These are phyloP conservation scores for Thraustochytrium striatum DNA, from an alignment of 352 stramenopile species.

Conservation along the genomic window DNA sequence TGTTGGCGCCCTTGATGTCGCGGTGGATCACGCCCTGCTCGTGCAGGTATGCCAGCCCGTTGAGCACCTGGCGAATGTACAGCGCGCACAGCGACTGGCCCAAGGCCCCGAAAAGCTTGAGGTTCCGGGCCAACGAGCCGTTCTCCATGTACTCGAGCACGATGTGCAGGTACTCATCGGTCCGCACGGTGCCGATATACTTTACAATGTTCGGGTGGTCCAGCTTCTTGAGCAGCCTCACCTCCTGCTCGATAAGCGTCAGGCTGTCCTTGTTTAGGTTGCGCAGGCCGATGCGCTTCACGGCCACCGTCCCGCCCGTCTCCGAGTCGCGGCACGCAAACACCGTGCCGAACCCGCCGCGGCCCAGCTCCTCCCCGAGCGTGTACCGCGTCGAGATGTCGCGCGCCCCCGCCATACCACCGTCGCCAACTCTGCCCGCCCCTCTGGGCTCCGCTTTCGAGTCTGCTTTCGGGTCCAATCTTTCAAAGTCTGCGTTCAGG, in stretches of 20 bases:
- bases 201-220: conserved; percentile 92
- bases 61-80: conserved; percentile 81
- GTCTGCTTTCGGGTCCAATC: no score
- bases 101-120: conserved; percentile 85
- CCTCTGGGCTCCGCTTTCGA: no score
- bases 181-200: conserved; percentile 83
- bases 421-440: no score
- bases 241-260: conserved; percentile 66
- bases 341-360: conserved; percentile 80
- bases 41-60: conserved; percentile 80
- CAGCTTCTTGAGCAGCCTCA: conserved; percentile 82
- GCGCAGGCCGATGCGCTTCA: conserved; percentile 58
- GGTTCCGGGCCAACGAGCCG: conserved; percentile 79
- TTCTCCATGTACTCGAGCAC: conserved; percentile 85
- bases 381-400: conserved; percentile 62
- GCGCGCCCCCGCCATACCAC: no score
- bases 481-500: no score
- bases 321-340: conserved; percentile 68
- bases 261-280: conserved; percentile 53
- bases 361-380: conserved; percentile 81
- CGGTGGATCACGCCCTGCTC: conserved; percentile 81
- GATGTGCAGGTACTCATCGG: conserved; percentile 58
- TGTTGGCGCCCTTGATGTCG: conserved; percentile 87
- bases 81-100: conserved; percentile 66
- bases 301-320: conserved; percentile 58